Evolutionary conservation across 495 filamentous ascomycete genomes (phyloP).

Genomic region (Pyrenula aspistea): DNA sequence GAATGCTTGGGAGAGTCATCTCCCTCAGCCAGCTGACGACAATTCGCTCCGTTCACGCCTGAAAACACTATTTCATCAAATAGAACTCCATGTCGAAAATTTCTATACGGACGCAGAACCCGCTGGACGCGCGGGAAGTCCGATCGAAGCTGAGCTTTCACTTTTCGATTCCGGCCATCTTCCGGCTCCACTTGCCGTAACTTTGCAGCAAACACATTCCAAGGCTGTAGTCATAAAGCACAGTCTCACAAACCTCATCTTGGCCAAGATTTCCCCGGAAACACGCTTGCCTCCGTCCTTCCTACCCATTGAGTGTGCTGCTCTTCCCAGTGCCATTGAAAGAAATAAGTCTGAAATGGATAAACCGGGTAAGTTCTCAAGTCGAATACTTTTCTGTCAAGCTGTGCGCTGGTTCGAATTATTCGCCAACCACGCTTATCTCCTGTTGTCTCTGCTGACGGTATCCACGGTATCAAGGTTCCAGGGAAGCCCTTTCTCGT

Average conservation of each 20-base stretch:
- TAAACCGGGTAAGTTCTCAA: not conserved
- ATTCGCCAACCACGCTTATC: not conserved
- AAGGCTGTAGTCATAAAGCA: slow-evolving; percentile 13
- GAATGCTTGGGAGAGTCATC: not conserved
- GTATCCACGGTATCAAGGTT: slow-evolving; percentile 1
- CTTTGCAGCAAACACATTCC: slow-evolving; percentile 6
- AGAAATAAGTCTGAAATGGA: not conserved
- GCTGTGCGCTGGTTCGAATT: no score
- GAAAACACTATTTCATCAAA: slow-evolving; percentile 16
- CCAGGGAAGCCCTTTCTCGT: slow-evolving; percentile 7
- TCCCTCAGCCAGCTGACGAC: slow-evolving; percentile 17
- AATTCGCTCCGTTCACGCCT: slow-evolving; percentile 6
- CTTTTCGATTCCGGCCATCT: slow-evolving; percentile 12
- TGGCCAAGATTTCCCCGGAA: slow-evolving; percentile 10
- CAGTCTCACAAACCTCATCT: slow-evolving; percentile 6
- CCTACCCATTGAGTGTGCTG: slow-evolving; percentile 8
- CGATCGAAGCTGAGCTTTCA: slow-evolving; percentile 3
- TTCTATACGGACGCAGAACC: slow-evolving; percentile 11
- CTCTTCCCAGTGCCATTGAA: not conserved
- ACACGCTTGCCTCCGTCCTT: slow-evolving; percentile 1
- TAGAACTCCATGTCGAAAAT: slow-evolving; percentile 18
- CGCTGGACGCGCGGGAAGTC: not conserved
- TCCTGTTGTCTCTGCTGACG: not conserved
- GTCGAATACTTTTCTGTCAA: not conserved
- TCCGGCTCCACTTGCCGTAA: slow-evolving; percentile 1